Evolutionary conservation across 129 eudicot species (phyloP).

Genomic region (Escallonia herrerae): DNA sequence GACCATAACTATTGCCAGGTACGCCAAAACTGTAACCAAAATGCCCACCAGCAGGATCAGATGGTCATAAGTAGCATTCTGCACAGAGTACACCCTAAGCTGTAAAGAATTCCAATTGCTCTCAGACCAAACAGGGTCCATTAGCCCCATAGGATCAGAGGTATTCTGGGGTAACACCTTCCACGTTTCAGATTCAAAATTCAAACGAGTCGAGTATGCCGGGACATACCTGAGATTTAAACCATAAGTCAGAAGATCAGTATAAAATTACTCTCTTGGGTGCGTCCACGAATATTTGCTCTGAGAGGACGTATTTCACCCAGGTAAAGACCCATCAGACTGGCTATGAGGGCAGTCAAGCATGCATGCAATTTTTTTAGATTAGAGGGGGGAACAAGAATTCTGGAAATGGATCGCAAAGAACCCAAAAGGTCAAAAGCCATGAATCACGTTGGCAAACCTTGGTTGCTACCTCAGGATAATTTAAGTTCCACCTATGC

Average conservation of each 20-base stretch:
- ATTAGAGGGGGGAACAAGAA: no score
- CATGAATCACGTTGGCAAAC: no score
- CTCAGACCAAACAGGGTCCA: conserved; percentile 87
- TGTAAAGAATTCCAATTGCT: conserved; percentile 79
- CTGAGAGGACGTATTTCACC: no score
- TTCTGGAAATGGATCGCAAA: no score
- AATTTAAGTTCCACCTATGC: no score
- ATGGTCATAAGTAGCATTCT: conserved; percentile 50
- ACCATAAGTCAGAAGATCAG: conserved; percentile 6
- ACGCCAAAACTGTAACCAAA: conserved; percentile 51
- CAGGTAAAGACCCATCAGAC: no score
- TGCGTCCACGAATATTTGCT: no score
- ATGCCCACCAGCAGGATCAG: conserved; percentile 56
- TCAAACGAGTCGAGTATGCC: conserved; percentile 86
- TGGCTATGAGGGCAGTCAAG: no score
- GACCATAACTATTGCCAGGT: conserved; percentile 33
- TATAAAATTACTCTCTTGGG: background rate
- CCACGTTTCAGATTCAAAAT: conserved; percentile 64
- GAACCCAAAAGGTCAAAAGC: no score
- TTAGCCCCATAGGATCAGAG: conserved; percentile 56
- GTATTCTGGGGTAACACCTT: conserved; percentile 55
- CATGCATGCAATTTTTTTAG: no score
- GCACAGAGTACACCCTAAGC: conserved; percentile 58
- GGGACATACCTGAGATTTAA: conserved; percentile 64
- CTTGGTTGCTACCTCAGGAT: no score